phyloP scores from a whole-genome alignment of 192 early-diverging fungal genomes.

The Coemansia sp. region DNA sequence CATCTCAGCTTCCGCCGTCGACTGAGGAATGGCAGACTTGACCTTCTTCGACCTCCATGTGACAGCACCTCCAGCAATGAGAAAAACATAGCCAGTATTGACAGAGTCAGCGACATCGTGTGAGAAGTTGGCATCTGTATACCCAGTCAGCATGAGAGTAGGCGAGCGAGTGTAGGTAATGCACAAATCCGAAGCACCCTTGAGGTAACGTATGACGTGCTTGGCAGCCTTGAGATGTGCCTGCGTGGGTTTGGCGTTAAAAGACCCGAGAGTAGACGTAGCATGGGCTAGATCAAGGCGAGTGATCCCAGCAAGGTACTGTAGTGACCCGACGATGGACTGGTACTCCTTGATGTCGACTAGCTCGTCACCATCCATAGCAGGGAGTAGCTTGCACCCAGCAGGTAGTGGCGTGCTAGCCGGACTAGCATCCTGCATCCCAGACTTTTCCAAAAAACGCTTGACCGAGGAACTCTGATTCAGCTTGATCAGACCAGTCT shows the following conservation, averaged over 20 bases:
- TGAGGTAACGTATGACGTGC: slow-evolving; percentile 11
- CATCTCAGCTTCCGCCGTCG: slow-evolving; percentile 9
- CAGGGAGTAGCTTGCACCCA: background rate
- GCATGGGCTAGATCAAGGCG: slow-evolving; percentile 10
- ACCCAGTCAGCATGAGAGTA: background rate
- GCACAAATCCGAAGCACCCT: slow-evolving; percentile 1
- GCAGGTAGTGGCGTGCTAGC: background rate
- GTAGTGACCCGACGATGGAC: slow-evolving; percentile 4
- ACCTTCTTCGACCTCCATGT: slow-evolving; percentile 14
- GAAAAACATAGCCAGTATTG: background rate
- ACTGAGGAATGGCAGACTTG: slow-evolving; percentile 16
- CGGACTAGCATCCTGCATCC: slow-evolving; percentile 2
- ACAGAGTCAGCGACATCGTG: slow-evolving; percentile 1
- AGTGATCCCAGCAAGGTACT: background rate
- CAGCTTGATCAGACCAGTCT: background rate
- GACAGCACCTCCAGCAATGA: slow-evolving; percentile 1
- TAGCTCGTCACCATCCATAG: background rate
- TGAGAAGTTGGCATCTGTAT: slow-evolving; percentile 16
- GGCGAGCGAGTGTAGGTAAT: background rate
- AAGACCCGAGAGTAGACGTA: slow-evolving; percentile 4
- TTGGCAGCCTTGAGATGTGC: slow-evolving; percentile 10
- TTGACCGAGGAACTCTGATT: background rate
- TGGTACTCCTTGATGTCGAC: slow-evolving; percentile 2
- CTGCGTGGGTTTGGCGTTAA: background rate
- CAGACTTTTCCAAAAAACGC: background rate